phyloP scores from a whole-genome alignment of 2,329 filamentous ascomycete genomes.

The Penicillium sp. region DNA sequence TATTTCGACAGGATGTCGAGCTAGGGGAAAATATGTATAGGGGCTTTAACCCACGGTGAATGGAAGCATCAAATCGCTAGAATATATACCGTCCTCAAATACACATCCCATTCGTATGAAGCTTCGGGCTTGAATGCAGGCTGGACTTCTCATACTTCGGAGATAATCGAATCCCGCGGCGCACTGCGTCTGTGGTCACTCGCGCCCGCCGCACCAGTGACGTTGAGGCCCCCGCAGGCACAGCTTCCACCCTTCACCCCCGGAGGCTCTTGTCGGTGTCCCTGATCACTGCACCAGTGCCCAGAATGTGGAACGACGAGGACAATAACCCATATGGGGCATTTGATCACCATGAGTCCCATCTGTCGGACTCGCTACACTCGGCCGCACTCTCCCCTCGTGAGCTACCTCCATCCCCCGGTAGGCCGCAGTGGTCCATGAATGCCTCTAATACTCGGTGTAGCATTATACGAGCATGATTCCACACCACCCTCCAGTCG shows the following conservation, averaged over 20 bases:
- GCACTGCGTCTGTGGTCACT: slow-evolving; percentile 6
- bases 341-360: slow-evolving; percentile 82
- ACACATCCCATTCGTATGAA: no score
- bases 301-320: slow-evolving; percentile 95
- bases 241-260: slow-evolving; percentile 18
- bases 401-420: slow-evolving; percentile 46
- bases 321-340: slow-evolving; percentile 97
- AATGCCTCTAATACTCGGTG: slow-evolving; percentile 12
- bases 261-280: not conserved
- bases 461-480: slow-evolving; percentile 58
- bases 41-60: no score
- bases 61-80: no score
- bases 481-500: slow-evolving; percentile 67
- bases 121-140: no score
- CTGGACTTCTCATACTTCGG: no score
- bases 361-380: slow-evolving; percentile 66
- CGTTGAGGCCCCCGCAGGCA: slow-evolving; percentile 24
- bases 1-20: no score
- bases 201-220: slow-evolving; percentile 13
- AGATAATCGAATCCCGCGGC: no score
- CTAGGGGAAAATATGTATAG: no score
- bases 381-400: slow-evolving; percentile 49
- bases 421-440: no score
- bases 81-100: no score
- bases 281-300: not conserved